Conservation (phyloP, 2,329 filamentous ascomycete genomes). For the Trichoderma sp. region DNA sequence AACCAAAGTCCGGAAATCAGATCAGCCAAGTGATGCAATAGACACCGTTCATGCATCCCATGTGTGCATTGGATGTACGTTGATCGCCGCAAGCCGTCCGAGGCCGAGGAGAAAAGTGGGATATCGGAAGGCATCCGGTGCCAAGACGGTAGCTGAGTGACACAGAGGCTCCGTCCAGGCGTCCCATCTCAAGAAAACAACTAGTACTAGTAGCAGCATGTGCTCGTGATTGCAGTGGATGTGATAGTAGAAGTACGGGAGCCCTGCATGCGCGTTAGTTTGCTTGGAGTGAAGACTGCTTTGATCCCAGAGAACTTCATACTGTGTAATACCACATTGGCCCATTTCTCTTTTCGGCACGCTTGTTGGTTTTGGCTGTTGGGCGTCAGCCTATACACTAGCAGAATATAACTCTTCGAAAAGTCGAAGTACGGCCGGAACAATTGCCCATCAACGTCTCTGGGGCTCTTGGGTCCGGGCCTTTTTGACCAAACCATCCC, state of each 20-base stretch:
- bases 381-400: not conserved
- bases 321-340: not conserved
- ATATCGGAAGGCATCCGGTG: slow-evolving; percentile 25
- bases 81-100: slow-evolving; percentile 10
- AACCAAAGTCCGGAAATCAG: not conserved
- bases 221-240: not conserved
- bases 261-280: not conserved
- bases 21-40: slow-evolving; percentile 15
- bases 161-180: slow-evolving; percentile 8
- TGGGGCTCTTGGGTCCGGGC: not conserved
- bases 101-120: slow-evolving; percentile 3
- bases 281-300: not conserved
- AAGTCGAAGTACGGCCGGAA: not conserved
- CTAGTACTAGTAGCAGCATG: not conserved
- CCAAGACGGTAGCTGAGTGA: slow-evolving; percentile 24
- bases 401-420: slow-evolving; percentile 1
- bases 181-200: no score
- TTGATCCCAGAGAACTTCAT: not conserved
- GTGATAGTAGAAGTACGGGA: no score
- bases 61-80: not conserved
- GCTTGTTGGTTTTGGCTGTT: not conserved
- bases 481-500: slow-evolving; percentile 7
- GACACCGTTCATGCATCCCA: slow-evolving; percentile 8
- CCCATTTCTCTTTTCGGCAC: not conserved
- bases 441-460: not conserved